These are phyloP conservation scores for Sclerotinia sclerotiorum DNA, from an alignment of 2,329 filamentous ascomycete genomes.

Conservation along the genomic window DNA sequence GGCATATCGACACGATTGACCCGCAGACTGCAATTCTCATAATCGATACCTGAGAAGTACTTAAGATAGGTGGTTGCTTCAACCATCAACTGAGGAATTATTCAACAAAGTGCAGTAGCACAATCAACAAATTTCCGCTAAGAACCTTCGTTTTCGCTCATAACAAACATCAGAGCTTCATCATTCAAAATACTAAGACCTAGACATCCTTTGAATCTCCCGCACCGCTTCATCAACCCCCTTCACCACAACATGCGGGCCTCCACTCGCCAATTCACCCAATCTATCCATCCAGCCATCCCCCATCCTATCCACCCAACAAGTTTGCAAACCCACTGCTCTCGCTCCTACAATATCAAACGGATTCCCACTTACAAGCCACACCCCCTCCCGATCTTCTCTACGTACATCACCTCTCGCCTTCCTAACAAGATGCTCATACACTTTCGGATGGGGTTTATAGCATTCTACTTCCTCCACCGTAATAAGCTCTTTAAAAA, in stretches of 20 bases:
- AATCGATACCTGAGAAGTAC: too few relatives aligned
- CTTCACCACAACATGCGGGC: slow-evolving; percentile 54
- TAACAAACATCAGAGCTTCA: not conserved
- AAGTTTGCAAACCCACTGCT: slow-evolving; percentile 59
- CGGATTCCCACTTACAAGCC: slow-evolving; percentile 71
- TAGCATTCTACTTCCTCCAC: slow-evolving; percentile 60
- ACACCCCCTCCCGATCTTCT: slow-evolving; percentile 52
- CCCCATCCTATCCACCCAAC: slow-evolving; percentile 64
- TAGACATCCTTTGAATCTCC: slow-evolving; percentile 40
- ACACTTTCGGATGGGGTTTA: slow-evolving; percentile 65
- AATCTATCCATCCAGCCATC: slow-evolving; percentile 62
- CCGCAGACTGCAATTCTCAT: too few relatives aligned
- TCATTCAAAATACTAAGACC: slow-evolving; percentile 24
- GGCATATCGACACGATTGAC: too few relatives aligned
- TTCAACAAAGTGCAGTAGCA: too few relatives aligned
- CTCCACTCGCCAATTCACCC: slow-evolving; percentile 46
- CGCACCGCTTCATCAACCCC: slow-evolving; percentile 59
- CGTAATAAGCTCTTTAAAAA: slow-evolving; percentile 57
- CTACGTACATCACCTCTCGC: slow-evolving; percentile 39
- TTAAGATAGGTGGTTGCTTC: too few relatives aligned
- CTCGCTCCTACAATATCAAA: slow-evolving; percentile 70
- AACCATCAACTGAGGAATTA: too few relatives aligned
- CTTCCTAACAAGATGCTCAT: slow-evolving; percentile 48
- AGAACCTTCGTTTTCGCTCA: too few relatives aligned
- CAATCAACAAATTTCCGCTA: too few relatives aligned